phyloP scores from a whole-genome alignment of 2,329 filamentous ascomycete genomes.

The Neonectria punicea region DNA sequence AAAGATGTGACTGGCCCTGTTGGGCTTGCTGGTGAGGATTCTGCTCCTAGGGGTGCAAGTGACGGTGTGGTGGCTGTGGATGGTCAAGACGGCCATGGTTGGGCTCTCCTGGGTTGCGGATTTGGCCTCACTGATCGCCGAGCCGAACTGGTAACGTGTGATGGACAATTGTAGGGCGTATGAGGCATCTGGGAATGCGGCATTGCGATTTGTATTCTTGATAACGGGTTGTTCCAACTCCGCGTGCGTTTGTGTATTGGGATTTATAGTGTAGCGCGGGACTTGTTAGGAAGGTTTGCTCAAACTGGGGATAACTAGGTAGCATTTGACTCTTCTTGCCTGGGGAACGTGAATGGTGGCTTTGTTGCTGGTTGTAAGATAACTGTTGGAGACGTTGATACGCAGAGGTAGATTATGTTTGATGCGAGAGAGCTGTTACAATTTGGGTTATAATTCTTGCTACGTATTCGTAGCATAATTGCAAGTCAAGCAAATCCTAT shows the following conservation, averaged over 20 bases:
- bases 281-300: background rate
- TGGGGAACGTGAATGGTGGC: conserved; percentile 17
- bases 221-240: conserved; percentile 12
- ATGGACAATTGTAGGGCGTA: conserved; percentile 18
- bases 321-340: conserved; percentile 19
- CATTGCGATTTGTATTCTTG: conserved; percentile 15
- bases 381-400: background rate
- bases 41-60: conserved; percentile 44
- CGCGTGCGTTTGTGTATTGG: conserved; percentile 5
- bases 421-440: background rate
- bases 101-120: conserved; percentile 44
- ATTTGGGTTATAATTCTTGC: background rate
- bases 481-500: background rate
- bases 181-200: conserved; percentile 14
- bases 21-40: conserved; percentile 40
- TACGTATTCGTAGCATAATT: background rate
- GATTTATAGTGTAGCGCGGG: conserved; percentile 16
- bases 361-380: conserved; percentile 24
- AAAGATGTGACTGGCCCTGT: conserved; percentile 65
- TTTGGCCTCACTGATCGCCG: conserved; percentile 41
- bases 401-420: background rate
- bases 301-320: background rate
- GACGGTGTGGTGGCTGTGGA: conserved; percentile 47
- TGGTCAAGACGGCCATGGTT: conserved; percentile 35
- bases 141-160: conserved; percentile 22